Percentiles rank a stretch among this genome's conserved stretches.
Conservation (phyloP, 2,329 filamentous ascomycete genomes). For the Trichoderma sp. region DNA sequence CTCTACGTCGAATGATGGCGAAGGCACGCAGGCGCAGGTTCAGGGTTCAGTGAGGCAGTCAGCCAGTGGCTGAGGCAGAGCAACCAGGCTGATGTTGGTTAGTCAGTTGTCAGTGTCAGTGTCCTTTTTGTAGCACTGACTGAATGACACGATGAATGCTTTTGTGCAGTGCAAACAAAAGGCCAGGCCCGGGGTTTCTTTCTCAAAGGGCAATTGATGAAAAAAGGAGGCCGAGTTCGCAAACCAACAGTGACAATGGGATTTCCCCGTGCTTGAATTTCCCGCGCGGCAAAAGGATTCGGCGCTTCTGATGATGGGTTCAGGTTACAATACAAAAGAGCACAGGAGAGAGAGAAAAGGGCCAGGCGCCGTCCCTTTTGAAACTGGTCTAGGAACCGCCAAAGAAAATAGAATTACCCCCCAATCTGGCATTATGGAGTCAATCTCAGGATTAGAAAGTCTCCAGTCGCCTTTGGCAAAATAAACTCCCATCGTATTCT, state of each 20-base stretch:
- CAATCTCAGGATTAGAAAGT: not conserved
- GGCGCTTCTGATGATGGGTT: not conserved
- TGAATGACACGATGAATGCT: not conserved
- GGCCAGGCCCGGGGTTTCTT: not conserved
- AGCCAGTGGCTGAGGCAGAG: conserved; percentile 10
- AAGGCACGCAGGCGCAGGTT: not conserved
- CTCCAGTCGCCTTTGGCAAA: not conserved
- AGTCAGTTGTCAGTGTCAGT: not conserved
- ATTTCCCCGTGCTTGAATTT: not conserved
- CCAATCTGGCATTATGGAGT: not conserved
- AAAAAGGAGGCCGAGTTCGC: not conserved
- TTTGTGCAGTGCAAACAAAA: not conserved
- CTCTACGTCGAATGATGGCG: not conserved
- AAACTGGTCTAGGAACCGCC: not conserved
- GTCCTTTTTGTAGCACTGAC: not conserved
- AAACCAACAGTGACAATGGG: not conserved
- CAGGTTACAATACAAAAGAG: not conserved
- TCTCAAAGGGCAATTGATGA: not conserved
- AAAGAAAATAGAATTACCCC: not conserved
- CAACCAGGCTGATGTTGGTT: not conserved
- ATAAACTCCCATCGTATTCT: not conserved
- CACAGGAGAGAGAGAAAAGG: not conserved
- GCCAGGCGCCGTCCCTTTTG: conserved; percentile 1
- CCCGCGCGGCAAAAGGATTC: not conserved
- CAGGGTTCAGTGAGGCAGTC: not conserved